These are phyloP conservation scores for Clohesyomyces aquaticus DNA, from an alignment of 495 filamentous ascomycete species.

Conservation along the genomic window DNA sequence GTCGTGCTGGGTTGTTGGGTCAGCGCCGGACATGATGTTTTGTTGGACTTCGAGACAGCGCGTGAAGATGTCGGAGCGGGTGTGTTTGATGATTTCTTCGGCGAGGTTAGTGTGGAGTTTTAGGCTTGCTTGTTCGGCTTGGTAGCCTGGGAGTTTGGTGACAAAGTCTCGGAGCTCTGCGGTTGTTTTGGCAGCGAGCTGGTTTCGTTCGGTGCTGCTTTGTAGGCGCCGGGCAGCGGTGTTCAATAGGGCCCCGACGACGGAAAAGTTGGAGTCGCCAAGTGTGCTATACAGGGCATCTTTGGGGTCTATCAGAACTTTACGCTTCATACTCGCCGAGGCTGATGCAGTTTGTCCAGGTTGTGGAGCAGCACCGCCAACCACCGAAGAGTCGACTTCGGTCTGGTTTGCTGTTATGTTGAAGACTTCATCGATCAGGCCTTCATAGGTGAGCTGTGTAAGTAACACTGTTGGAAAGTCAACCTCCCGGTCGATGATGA, in stretches of 20 bases:
- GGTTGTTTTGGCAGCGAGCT: conserved; percentile 76
- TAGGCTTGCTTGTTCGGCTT: conserved; percentile 88
- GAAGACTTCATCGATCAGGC: conserved; percentile 91
- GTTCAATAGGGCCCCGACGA: conserved; percentile 85
- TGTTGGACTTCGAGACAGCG: conserved; percentile 92
- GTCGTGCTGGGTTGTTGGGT: conserved; percentile 85
- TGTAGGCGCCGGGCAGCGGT: conserved; percentile 87
- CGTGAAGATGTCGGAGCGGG: conserved; percentile 82
- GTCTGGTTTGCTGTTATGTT: conserved; percentile 85
- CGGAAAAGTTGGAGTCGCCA: conserved; percentile 92
- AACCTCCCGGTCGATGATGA: conserved; percentile 93
- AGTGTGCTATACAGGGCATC: conserved; percentile 89
- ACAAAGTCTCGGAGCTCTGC: conserved; percentile 93
- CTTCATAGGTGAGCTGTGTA: conserved; percentile 96
- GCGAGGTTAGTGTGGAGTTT: conserved; percentile 89
- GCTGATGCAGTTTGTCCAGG: conserved; percentile 55
- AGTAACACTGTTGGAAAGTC: conserved; percentile 89
- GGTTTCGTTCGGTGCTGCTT: conserved; percentile 86
- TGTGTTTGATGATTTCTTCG: conserved; percentile 93
- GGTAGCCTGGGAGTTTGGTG: conserved; percentile 84
- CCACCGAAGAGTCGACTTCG: conserved; percentile 89
- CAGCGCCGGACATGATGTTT: conserved; percentile 88
- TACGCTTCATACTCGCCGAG: conserved; percentile 73
- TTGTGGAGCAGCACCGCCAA: conserved; percentile 68
- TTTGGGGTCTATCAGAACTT: conserved; percentile 84